Conservation (phyloP, 108 stramenopile genomes). For the Discostella stelligeroides region DNA sequence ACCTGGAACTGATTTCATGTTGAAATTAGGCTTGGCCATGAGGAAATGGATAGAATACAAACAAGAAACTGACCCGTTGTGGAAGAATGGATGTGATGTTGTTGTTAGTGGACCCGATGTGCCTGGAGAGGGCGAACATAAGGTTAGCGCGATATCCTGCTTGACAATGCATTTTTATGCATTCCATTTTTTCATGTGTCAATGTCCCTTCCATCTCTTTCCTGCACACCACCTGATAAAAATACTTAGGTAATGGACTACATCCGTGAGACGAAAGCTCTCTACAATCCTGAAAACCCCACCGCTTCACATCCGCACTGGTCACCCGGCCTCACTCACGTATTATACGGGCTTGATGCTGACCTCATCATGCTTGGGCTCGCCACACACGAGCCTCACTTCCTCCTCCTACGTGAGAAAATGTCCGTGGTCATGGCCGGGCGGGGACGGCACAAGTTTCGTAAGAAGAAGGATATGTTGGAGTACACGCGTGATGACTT, state of each 20-base stretch:
- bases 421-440: conserved; percentile 95
- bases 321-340: conserved; percentile 80
- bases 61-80: conserved; percentile 92
- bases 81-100: conserved; percentile 88
- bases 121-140: conserved; percentile 98
- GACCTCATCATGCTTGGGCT: conserved; percentile 98
- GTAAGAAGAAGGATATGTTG: conserved; percentile 95
- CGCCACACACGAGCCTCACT: conserved; percentile 96
- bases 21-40: conserved; percentile 88
- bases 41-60: conserved; percentile 93
- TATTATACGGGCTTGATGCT: conserved; percentile 97
- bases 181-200: background rate
- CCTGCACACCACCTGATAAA: background rate
- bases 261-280: conserved; percentile 72
- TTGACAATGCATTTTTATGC: background rate
- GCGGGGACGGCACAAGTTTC: conserved; percentile 79
- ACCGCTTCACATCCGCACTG: conserved; percentile 53
- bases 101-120: conserved; percentile 98
- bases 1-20: conserved; percentile 99
- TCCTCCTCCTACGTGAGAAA: conserved; percentile 95
- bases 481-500: conserved; percentile 93
- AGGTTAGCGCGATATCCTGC: conserved; percentile 47
- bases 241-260: conserved; percentile 97
- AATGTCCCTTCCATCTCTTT: background rate
- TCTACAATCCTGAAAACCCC: conserved; percentile 44